A percentile compares a stretch with the other conserved stretches of the same genome.
These are phyloP conservation scores for grape (Vitis vinifera) DNA, from an alignment of 164 flowering plant species.

Conservation along the genomic window DNA sequence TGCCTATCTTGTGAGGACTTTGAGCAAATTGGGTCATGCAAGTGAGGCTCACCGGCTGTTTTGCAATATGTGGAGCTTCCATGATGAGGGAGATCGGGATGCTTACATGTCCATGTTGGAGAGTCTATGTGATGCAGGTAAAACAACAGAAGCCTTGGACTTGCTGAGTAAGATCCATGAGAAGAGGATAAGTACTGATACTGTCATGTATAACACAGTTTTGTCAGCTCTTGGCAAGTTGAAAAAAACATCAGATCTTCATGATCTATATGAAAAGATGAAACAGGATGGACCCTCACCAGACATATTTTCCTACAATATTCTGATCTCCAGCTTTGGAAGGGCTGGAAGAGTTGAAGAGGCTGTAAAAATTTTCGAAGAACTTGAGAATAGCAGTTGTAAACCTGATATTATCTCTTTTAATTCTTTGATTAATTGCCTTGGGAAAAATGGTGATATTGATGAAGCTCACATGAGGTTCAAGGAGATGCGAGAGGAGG, in stretches of 20 bases:
- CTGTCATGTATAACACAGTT: slow-evolving; percentile 78
- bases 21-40: slow-evolving; percentile 80
- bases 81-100: slow-evolving; percentile 76
- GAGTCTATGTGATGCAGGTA: slow-evolving; percentile 69
- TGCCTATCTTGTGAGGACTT: slow-evolving; percentile 74
- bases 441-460: slow-evolving; percentile 85
- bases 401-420: slow-evolving; percentile 80
- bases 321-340: slow-evolving; percentile 80
- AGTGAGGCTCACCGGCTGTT: slow-evolving; percentile 92
- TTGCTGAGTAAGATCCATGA: slow-evolving; percentile 70
- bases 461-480: slow-evolving; percentile 97
- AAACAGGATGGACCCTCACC: slow-evolving; percentile 73
- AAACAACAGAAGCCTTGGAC: slow-evolving; percentile 76
- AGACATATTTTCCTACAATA: slow-evolving; percentile 87
- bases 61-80: slow-evolving; percentile 86
- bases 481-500: slow-evolving; percentile 90
- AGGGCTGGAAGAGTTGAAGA: slow-evolving; percentile 71
- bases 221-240: slow-evolving; percentile 80
- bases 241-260: slow-evolving; percentile 59
- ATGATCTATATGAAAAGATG: slow-evolving; percentile 79
- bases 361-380: slow-evolving; percentile 71
- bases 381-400: slow-evolving; percentile 66
- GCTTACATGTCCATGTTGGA: slow-evolving; percentile 87
- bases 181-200: slow-evolving; percentile 66
- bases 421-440: slow-evolving; percentile 87